These are phyloP conservation scores for Alternaria consortialis DNA, from an alignment of 2,329 filamentous ascomycete genomes.

Conservation along the genomic window DNA sequence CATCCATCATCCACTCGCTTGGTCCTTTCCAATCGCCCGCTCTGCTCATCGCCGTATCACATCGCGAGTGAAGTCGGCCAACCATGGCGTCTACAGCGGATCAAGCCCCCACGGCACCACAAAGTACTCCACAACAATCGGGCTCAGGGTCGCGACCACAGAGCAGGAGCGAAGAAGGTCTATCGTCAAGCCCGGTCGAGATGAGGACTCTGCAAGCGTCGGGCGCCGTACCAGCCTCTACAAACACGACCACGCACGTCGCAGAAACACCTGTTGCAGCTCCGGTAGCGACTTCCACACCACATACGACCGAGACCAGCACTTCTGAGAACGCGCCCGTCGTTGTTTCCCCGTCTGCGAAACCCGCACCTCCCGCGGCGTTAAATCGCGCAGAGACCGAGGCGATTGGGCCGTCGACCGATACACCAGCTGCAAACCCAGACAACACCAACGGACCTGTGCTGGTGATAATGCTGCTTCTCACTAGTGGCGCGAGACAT, in stretches of 20 bases:
- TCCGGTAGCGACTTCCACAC: conserved; percentile 19
- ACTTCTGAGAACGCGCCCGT: conserved; percentile 22
- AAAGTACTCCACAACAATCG: conserved; percentile 33
- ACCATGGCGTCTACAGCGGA: conserved; percentile 46
- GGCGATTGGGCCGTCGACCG: conserved; percentile 59
- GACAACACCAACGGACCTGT: conserved; percentile 52
- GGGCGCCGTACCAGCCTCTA: conserved; percentile 23
- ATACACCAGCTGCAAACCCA: conserved; percentile 52
- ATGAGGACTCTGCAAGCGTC: conserved; percentile 44
- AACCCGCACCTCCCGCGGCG: conserved; percentile 33
- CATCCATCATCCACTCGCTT: conserved; percentile 24
- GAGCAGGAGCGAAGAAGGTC: conserved; percentile 29
- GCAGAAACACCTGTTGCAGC: conserved; percentile 28
- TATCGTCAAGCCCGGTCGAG: conserved; percentile 45
- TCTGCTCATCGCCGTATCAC: conserved; percentile 25
- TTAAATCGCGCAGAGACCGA: conserved; percentile 53
- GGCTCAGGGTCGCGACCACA: conserved; percentile 32
- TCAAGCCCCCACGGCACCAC: conserved; percentile 37
- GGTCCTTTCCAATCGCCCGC: conserved; percentile 22
- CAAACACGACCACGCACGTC: conserved; percentile 23
- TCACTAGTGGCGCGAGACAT: conserved; percentile 83
- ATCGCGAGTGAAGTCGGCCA: conserved; percentile 29
- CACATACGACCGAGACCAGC: conserved; percentile 22
- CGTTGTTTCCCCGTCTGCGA: conserved; percentile 27
- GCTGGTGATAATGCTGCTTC: conserved; percentile 81